Base-by-base conservation (phyloP, 306 rosid genomes). In the Cicer pinnatifidum region DNA sequence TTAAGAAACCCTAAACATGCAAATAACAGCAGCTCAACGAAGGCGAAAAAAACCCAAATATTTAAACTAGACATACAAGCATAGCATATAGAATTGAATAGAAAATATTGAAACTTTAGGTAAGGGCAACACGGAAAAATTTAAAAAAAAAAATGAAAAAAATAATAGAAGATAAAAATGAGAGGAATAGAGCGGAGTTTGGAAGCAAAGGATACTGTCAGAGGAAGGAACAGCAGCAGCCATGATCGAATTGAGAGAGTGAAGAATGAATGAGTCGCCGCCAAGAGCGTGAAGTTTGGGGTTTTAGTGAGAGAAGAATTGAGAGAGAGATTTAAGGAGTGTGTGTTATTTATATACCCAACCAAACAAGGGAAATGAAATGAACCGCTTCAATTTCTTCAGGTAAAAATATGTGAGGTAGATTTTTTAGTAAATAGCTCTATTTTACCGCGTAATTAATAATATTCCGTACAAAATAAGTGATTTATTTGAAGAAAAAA, bases 121-220 rank as follows among this genome's bases (percentile, higher is more conserved):
- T 0, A 75, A 39, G 64, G 17, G 28, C 5, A 39, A 2, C 65
- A 39, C 5, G 4, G 11, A 52, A 39, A 39, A 23, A 23, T 1
- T 23, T 1, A 5, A 48, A 45, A 7, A 12, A 7, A 12, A n/a
- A 11, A 65, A 41, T 8, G 13, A 17, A 19, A 16, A 8, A 7
- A 10, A 38, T 5, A 17, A 13, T 6, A 9, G 8, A 10, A 16
- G 19, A 37, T 20, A 3, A 10, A 63, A 48, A 28, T 28, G n/a
- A 51, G 17, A 59, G 38, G 66, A 2, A 16, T 28, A 38, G 54
- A 77, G 43, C 20, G 48, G 43, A 45, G 6, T 11, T 23, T 3
- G 7, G 40, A 7, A n/a, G 28, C 33, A 28, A 63, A 63, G 86
- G 76, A 79, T 79, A 83, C 86, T 79, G 62, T 83, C 83, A 43